These are phyloP conservation scores for Aspergillus homomorphus DNA, from an alignment of 495 filamentous ascomycete genomes.

Conservation along the genomic window DNA sequence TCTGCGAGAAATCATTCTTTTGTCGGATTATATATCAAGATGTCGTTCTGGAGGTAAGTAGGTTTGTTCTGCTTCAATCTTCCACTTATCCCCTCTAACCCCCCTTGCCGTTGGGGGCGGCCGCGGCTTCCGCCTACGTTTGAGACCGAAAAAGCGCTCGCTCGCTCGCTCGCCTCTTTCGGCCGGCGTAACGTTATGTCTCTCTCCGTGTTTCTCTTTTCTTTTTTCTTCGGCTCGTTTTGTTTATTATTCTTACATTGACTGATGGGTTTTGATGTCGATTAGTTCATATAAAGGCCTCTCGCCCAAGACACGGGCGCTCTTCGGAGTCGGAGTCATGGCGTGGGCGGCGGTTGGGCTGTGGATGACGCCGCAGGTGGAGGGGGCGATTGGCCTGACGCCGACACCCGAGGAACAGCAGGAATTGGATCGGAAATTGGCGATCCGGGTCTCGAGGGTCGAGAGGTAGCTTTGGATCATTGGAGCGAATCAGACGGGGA, in stretches of 20 bases:
- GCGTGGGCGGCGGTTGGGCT: slow-evolving; percentile 62
- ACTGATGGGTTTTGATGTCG: slow-evolving; percentile 4
- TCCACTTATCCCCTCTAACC: no score
- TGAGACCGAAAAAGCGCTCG: no score
- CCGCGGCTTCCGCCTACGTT: no score
- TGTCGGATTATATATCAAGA: no score
- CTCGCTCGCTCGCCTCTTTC: no score
- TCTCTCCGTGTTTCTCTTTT: no score
- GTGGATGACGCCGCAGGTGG: slow-evolving; percentile 55
- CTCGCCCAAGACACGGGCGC: slow-evolving; percentile 56
- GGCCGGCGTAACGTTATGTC: no score
- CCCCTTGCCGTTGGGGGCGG: no score
- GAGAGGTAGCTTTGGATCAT: no score
- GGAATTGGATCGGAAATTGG: slow-evolving; percentile 48
- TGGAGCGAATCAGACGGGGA: no score
- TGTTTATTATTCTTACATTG: background rate
- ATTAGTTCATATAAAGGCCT: slow-evolving; percentile 59
- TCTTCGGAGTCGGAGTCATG: slow-evolving; percentile 64
- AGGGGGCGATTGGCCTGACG: slow-evolving; percentile 58
- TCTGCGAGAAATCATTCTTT: no score
- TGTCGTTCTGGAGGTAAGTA: slow-evolving; percentile 42
- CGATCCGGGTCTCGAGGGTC: slow-evolving; percentile 45
- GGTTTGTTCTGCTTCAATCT: no score
- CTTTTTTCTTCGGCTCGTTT: background rate
- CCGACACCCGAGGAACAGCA: slow-evolving; percentile 60